Base-by-base conservation (phyloP, 441 rosid species). In the Manihot esculenta region DNA sequence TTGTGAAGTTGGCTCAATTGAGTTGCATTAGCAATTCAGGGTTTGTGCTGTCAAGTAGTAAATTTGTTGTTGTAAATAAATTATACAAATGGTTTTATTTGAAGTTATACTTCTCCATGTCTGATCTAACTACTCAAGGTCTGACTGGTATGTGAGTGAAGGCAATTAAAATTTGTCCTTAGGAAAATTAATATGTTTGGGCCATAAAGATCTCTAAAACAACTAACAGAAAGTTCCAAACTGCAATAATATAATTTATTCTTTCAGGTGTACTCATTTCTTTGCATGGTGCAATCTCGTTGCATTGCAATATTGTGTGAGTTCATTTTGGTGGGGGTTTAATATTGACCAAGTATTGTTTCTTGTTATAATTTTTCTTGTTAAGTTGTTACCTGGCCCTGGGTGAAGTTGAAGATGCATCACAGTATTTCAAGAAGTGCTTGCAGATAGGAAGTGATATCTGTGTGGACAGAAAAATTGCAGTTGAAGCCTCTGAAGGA, bases 401-500 rank as follows among this genome's bases (percentile, higher is more conserved):
- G 72, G 99, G 98, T 76, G 94, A 96, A 86, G 78, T 87, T 78
- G 97, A 93, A 77, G 88, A 90, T 66, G 94, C 98, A 59, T 85
- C 85, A 68, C 77, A 64, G 59, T 83, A 79, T 82, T 96, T 91
- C 84, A 86, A 76, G 70, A 88, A 82, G 80, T 96, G 97, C 86
- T 87, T 91, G 78, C 97, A 83, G 71, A 76, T 82, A 42, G 97
- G 90, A 78, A 86, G 78, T 79, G 94, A 85, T 58, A 66, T 82
- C 24, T 89, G 93, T 72, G 94, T 84, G 76, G 97, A 93, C 82
- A 81, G 88, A 62, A 96, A 89, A 78, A 77, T 90, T 75, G 85
- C 86, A 70, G 85, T 89, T 60, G 98, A 90, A 79, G 98, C 97
- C 75, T 91, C 98, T 69, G 98, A 90, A 73, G 94, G 97, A 78